A percentile compares a stretch with the other conserved stretches of the same genome.
These are phyloP conservation scores for Phalaenopsis equestris DNA, from an alignment of 106 monocot genomes.

Conservation along the genomic window DNA sequence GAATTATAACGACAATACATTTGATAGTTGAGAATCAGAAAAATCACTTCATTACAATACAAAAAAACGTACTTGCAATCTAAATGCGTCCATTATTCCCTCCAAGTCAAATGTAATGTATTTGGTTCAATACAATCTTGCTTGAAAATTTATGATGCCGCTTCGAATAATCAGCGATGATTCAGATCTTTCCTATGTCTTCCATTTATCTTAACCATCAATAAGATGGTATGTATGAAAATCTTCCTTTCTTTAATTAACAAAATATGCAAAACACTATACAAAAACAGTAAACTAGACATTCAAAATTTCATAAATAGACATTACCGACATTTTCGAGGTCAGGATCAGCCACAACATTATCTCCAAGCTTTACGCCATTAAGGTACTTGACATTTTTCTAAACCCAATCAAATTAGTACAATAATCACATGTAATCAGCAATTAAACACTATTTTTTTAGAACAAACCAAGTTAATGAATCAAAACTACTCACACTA, in stretches of 20 bases:
- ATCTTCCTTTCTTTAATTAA: not conserved
- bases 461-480: no score
- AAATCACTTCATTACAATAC: no score
- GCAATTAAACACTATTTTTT: no score
- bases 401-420: no score
- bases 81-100: not conserved
- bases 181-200: not conserved
- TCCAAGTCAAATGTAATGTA: not conserved
- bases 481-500: no score
- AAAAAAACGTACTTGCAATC: not conserved
- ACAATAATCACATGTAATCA: no score
- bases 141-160: not conserved
- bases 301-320: not conserved
- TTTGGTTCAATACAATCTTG: not conserved
- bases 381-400: no score
- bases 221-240: no score
- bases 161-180: not conserved
- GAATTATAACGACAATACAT: no score
- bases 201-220: no score
- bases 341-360: conserved; percentile 81
- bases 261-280: not conserved
- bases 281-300: not conserved
- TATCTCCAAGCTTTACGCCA: conserved; percentile 51
- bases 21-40: no score
- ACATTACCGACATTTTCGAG: conserved; percentile 68